phyloP scores from a whole-genome alignment of 2,329 filamentous ascomycete species.

The Fusarium praegraminearum region DNA sequence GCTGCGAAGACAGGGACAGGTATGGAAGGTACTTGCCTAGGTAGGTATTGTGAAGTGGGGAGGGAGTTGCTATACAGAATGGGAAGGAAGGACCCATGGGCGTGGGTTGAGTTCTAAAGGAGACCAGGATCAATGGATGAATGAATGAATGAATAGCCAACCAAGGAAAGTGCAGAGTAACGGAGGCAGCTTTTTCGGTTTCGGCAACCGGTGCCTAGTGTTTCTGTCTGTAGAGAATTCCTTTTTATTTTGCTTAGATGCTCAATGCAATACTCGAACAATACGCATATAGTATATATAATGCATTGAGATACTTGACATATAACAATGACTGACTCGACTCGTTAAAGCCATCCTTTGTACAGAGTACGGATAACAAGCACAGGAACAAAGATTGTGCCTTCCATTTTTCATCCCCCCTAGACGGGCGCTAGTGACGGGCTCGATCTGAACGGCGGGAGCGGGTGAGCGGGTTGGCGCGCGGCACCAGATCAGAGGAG shows the following conservation, averaged over 20 bases:
- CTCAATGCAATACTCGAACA: neutral
- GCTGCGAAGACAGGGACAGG: neutral
- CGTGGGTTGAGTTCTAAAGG: neutral
- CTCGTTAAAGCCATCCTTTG: neutral
- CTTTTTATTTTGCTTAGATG: neutral
- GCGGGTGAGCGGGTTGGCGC: conserved; percentile 33
- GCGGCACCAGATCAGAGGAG: conserved; percentile 21
- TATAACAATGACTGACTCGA: conserved; percentile 6
- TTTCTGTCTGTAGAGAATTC: neutral
- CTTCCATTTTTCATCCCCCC: conserved; percentile 1
- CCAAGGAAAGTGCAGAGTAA: neutral
- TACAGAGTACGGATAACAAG: neutral
- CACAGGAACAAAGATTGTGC: conserved; percentile 3
- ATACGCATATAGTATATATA: neutral
- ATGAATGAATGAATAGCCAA: neutral
- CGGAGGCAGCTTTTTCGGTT: neutral
- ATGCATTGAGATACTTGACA: neutral
- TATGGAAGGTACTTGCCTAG: neutral
- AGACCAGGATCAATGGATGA: neutral
- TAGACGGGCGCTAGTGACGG: conserved; percentile 29
- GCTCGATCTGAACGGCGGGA: conserved; percentile 32
- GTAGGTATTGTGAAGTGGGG: neutral
- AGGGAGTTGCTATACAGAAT: neutral
- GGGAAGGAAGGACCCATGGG: conserved; percentile 3
- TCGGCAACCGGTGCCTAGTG: neutral